Base-by-base conservation (phyloP, 495 filamentous ascomycete species). In the Hypoxylon trugodes region DNA sequence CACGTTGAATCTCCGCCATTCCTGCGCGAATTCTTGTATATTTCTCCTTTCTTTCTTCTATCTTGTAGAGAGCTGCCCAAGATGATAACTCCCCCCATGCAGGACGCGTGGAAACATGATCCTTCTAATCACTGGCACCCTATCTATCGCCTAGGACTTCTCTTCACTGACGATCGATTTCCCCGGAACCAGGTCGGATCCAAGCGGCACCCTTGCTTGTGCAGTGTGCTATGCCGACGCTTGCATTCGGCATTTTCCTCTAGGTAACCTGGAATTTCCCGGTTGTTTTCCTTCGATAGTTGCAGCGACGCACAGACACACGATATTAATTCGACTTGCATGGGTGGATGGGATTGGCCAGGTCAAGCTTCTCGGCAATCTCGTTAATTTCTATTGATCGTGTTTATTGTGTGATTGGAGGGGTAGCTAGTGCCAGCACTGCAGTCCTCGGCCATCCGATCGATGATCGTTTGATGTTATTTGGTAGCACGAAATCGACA, bases 261-360 rank as follows among this genome's bases (percentile, higher is more conserved):
- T 51, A 62, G 30, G 50, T 62, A 18, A 51, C 50, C 21, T 30
- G 55, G 33, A 36, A n/a, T n/a, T n/a, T n/a, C n/a, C n/a, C n/a
- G n/a, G n/a, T n/a, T n/a, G 42, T 9, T 55, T 42, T 37, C 50
- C 50, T 4, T 62, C 42, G 50, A 55, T 50, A 12, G 35, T 41
- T 8, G 56, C 18, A 9, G 25, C 46, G 1, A 43, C 51, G n/a
- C 8, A 42, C 15, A 46, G 56, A 3, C 36, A 37, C 9, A 7
- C 51, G 2, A 26, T 59, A 8, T n/a, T n/a, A 52, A 60, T 16
- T 28, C 46, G 5, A 9, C 21, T 25, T 22, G 25, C 15, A 45
- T 60, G 3, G 47, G 46, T 13, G 52, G 47, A 52, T 13, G 52
- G 40, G 15, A 45, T 60, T 10, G 56, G 56, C 15, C 47, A 47